Conservation (phyloP, 2,329 filamentous ascomycete species). For the Emergomyces orientalis region DNA sequence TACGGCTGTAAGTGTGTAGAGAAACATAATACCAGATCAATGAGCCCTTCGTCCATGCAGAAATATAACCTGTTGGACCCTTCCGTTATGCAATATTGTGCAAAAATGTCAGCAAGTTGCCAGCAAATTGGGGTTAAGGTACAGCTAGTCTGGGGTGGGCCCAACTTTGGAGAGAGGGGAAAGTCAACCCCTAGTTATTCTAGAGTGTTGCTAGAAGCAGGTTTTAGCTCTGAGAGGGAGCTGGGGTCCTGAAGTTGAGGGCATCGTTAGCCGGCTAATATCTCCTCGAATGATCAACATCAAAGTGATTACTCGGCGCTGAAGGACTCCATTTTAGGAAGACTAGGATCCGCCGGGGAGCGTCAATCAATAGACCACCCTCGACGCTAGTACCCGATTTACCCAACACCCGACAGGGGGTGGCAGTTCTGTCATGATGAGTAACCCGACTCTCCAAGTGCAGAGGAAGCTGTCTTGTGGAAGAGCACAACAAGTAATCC, state of each 20-base stretch:
- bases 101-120: not conserved
- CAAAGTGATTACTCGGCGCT: not conserved
- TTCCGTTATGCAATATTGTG: not conserved
- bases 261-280: not conserved
- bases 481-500: not conserved
- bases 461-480: not conserved
- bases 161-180: not conserved
- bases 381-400: not conserved
- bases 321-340: not conserved
- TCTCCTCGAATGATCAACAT: not conserved
- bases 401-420: not conserved
- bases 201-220: slow-evolving; percentile 5
- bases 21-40: not conserved
- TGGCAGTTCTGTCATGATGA: not conserved
- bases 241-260: not conserved
- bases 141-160: not conserved
- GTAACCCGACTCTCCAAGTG: too few species aligned
- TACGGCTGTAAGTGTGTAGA: not conserved
- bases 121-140: too few species aligned
- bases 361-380: not conserved
- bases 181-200: not conserved
- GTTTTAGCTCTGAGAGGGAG: not conserved
- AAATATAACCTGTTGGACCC: not conserved
- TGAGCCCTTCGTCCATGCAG: not conserved
- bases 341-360: not conserved